Evolutionary conservation across 2,329 filamentous ascomycete genomes (phyloP).

Genomic region (Gaeumannomyces sp.): DNA sequence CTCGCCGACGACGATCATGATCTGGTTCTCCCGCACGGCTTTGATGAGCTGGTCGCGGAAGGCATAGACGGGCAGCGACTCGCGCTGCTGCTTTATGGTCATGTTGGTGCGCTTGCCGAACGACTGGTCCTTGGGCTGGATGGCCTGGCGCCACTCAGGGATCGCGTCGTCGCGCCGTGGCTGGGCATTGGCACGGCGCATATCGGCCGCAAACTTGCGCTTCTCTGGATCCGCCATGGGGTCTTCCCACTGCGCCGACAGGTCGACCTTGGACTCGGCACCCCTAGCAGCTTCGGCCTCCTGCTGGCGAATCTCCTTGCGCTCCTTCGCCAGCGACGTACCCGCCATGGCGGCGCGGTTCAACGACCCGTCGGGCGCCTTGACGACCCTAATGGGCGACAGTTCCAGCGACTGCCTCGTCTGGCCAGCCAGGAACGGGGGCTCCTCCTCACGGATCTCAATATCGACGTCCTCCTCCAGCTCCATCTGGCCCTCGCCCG

Average conservation of each 20-base stretch:
- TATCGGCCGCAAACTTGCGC: conserved; percentile 81
- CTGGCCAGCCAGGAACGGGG: conserved; percentile 90
- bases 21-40: conserved; percentile 79
- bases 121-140: conserved; percentile 71
- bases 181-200: conserved; percentile 59
- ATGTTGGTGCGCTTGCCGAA: conserved; percentile 82
- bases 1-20: conserved; percentile 93
- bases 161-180: conserved; percentile 60
- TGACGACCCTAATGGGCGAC: conserved; percentile 92
- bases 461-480: conserved; percentile 97
- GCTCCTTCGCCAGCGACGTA: conserved; percentile 79
- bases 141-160: conserved; percentile 88
- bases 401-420: conserved; percentile 94
- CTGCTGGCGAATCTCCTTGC: conserved; percentile 81
- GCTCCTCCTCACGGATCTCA: conserved; percentile 92
- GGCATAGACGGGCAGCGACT: conserved; percentile 80
- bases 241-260: conserved; percentile 91
- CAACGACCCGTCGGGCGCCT: conserved; percentile 95
- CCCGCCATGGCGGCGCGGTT: conserved; percentile 95
- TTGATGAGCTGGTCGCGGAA: conserved; percentile 85
- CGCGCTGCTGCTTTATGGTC: conserved; percentile 91
- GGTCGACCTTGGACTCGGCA: conserved; percentile 76
- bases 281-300: conserved; percentile 74
- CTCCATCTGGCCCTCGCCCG: conserved; percentile 81
- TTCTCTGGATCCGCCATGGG: conserved; percentile 86